Percentiles rank a stretch among this genome's conserved stretches.
Evolutionary conservation across 352 stramenopile species (phyloP).

Genomic region (Phytophthora pinifolia): DNA sequence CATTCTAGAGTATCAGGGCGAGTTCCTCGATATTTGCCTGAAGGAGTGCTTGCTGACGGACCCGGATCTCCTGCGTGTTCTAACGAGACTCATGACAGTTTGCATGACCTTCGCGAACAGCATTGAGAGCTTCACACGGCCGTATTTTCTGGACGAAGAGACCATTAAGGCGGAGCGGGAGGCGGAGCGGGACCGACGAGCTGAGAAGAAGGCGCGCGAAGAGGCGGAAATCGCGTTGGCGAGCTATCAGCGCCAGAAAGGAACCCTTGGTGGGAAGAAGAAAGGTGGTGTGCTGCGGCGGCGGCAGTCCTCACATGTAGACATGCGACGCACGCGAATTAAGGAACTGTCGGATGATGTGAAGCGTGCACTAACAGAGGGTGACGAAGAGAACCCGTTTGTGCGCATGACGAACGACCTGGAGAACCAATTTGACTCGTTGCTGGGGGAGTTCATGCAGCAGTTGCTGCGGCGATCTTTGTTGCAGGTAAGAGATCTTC

Average conservation of each 20-base stretch:
- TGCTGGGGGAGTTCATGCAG: slow-evolving; percentile 89
- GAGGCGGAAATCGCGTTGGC: slow-evolving; percentile 76
- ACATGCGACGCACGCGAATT: slow-evolving; percentile 78
- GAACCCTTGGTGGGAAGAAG: slow-evolving; percentile 47
- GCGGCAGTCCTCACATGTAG: slow-evolving; percentile 70
- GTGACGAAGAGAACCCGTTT: slow-evolving; percentile 73
- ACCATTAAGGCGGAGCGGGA: slow-evolving; percentile 84
- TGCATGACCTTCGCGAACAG: slow-evolving; percentile 95
- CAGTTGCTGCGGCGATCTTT: slow-evolving; percentile 81
- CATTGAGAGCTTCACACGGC: slow-evolving; percentile 90
- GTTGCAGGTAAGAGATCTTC: slow-evolving; percentile 53
- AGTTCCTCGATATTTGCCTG: slow-evolving; percentile 96
- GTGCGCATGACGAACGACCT: slow-evolving; percentile 76
- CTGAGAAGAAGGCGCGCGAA: slow-evolving; percentile 76
- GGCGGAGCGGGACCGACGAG: slow-evolving; percentile 69
- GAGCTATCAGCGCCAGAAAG: slow-evolving; percentile 55
- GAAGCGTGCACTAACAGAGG: slow-evolving; percentile 67
- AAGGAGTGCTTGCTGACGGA: slow-evolving; percentile 98
- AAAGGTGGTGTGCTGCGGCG: slow-evolving; percentile 57
- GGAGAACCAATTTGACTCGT: slow-evolving; percentile 86
- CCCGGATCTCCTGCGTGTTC: slow-evolving; percentile 90
- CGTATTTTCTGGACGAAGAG: slow-evolving; percentile 85
- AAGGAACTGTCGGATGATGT: slow-evolving; percentile 82
- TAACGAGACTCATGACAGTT: slow-evolving; percentile 97
- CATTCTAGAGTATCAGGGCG: slow-evolving; percentile 92